Base-by-base conservation (phyloP, 2,329 filamentous ascomycete species). In the Volutella citrinella region DNA sequence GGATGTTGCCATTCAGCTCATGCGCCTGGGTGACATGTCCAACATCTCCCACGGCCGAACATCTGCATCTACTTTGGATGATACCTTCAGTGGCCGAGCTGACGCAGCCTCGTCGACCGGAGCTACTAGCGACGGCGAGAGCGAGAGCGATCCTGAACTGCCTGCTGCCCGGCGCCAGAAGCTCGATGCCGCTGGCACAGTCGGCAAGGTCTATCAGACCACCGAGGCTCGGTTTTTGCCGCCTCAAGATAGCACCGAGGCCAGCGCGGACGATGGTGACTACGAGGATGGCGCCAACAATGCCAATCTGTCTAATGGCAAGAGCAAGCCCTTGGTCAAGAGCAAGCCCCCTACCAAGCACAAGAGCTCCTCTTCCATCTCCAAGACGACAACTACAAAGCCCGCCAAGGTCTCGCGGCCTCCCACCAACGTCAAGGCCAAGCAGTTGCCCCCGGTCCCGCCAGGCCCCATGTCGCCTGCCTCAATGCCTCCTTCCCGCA, bases 1-100 rank as follows among this genome's bases (percentile, higher is more conserved):
- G 57, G 93, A 98, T 64, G 93, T 97, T 43, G 93, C 93, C 37
- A 83, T 96, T 57, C 93, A 97, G 66, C 73, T 98, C 54, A 97
- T 98, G 82, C 85, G 91, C 50, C 77, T 98, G 34, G 90, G 93
- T 27, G 90, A 96, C 59, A 87, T 90, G 51, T 93, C 89, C 36
- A 95, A 95, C 59, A 84, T 94, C 55, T 95, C 89, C 3, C 87
- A 95, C 54, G 90, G 89, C 34, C 85, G 91, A 48, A 95, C 88
- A 4, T 96, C 91, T 8, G 88, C 89, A 7, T 96, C 91, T 1
- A 96, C 91, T 6, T 70, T 93, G 36, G 91, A 97, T 54, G 91
- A 97, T 62, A 90, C 87, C 2, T 86, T 96, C 45, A 96, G 91
- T 59, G 90, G 90, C 29, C 82, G 81, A 52, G 90, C 90, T 24